Evolutionary conservation across 306 rosid genomes (phyloP), one percentile per base, ranked within the genome.

Genomic region (Lithocarpus polystachyus): DNA sequence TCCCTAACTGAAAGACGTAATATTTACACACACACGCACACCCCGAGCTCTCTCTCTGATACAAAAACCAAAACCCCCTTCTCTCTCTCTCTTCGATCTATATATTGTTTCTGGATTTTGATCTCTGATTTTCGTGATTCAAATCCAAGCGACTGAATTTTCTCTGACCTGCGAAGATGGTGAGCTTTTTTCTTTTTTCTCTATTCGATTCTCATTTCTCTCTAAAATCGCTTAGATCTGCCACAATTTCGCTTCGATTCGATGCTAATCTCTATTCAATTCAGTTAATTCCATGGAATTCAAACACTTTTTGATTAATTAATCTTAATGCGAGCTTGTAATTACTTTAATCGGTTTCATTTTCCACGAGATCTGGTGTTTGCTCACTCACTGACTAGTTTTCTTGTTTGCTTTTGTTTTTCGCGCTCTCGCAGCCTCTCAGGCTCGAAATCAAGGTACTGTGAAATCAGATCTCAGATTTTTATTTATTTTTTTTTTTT

Each of bases 401-500:
- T 68, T 74, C 72, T 40, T 81, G 72, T 74, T 73, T 77, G 80
- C 45, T 35, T 80, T 82, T 86, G 26, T 75, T 71, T 54, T 73
- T 68, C 65, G 75, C 75, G 88, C 80, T 52, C 84, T 83, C 60
- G 78, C 93, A 96, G 99, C 99, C 99, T 96, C 97, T 96, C 89
- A 86, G 99, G 89, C 98, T 96, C 78, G 99, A 96, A 90, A 96
- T 96, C 83, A 96, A 96, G 99, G 99, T 96, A 88, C 73, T 33
- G 14, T 51, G 52, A 67, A 19, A 33, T 35, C 37, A 35, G 72
- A 67, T 67, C 72, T 67, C 72, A 67, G 37, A 13, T 65, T 81
- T 83, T 52, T 18, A 59, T 67, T 18, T 26, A 62, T 19, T 17
- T 71, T 75, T 67, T 18, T 26, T 67, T 19, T 17, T 71, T 75